Percentiles rank a stretch among this genome's conserved stretches.
phyloP scores from a whole-genome alignment of 495 filamentous ascomycete species.

The Trypethelium eluteriae region DNA sequence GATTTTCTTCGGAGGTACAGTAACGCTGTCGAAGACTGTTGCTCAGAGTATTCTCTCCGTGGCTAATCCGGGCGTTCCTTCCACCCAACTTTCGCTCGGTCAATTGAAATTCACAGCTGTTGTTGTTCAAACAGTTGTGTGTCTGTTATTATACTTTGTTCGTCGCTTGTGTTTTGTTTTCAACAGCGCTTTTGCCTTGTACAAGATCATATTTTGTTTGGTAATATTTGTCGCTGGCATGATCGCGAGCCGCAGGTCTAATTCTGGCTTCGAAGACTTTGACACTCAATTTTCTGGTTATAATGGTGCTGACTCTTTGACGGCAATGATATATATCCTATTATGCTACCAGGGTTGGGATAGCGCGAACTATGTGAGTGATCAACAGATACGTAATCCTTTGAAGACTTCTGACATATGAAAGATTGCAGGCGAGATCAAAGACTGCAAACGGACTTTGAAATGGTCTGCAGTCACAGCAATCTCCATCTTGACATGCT shows the following conservation, averaged over 20 bases:
- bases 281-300: conserved; percentile 11
- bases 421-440: conserved; percentile 7
- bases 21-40: not conserved
- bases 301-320: not conserved
- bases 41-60: conserved; percentile 7
- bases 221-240: conserved; percentile 17
- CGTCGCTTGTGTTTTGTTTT: conserved; percentile 13
- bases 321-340: conserved; percentile 15
- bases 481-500: not conserved
- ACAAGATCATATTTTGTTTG: conserved; percentile 13
- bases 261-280: not conserved
- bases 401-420: not conserved
- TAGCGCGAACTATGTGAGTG: conserved; percentile 19
- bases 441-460: conserved; percentile 10
- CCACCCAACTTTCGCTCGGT: not conserved
- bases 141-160: not conserved
- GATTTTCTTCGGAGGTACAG: conserved; percentile 9
- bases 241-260: conserved; percentile 2
- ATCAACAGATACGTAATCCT: not conserved
- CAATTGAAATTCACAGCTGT: conserved; percentile 9
- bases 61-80: not conserved
- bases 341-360: conserved; percentile 19
- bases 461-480: conserved; percentile 14
- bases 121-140: not conserved
- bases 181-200: conserved; percentile 13